phyloP scores from a whole-genome alignment of 768 basidiomycete species.

The Infundibulicybe gibba region DNA sequence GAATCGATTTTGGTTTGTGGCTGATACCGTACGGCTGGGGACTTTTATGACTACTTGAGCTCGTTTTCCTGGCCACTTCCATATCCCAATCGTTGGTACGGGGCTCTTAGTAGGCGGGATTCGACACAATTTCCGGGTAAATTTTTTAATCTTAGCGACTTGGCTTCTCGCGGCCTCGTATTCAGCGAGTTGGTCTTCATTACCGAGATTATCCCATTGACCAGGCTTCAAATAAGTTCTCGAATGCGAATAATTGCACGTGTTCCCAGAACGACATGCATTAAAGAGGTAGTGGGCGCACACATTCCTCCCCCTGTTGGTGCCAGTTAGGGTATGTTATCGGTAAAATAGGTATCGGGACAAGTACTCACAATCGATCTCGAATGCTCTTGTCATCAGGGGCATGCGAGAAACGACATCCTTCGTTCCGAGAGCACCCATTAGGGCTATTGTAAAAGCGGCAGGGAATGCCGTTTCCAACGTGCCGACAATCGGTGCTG shows the following conservation, averaged over 20 bases:
- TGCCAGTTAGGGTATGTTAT: neutral
- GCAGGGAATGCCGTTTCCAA: conserved; percentile 32
- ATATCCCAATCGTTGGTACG: too few species aligned
- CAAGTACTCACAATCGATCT: conserved; percentile 36
- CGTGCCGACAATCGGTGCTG: conserved; percentile 49
- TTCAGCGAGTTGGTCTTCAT: conserved; percentile 1
- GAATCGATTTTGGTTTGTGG: conserved; percentile 7
- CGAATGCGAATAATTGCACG: conserved; percentile 49
- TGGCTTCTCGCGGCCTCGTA: neutral
- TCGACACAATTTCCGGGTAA: too few species aligned
- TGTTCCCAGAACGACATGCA: conserved; percentile 30
- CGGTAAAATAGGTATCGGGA: conserved; percentile 20
- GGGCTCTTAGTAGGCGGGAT: too few species aligned
- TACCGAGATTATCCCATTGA: conserved; percentile 36
- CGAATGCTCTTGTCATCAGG: conserved; percentile 32
- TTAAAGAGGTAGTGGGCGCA: conserved; percentile 33
- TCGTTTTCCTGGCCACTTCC: too few species aligned
- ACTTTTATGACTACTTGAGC: too few species aligned
- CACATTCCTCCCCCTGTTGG: conserved; percentile 22
- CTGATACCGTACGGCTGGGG: too few species aligned
- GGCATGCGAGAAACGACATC: conserved; percentile 45
- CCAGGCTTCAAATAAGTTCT: conserved; percentile 39
- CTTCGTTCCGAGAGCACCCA: conserved; percentile 37
- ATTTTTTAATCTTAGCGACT: neutral
- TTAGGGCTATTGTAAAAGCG: conserved; percentile 39